Evolutionary conservation across 371 early-diverging fungal species (phyloP).

Genomic region (Mucor ambiguus): DNA sequence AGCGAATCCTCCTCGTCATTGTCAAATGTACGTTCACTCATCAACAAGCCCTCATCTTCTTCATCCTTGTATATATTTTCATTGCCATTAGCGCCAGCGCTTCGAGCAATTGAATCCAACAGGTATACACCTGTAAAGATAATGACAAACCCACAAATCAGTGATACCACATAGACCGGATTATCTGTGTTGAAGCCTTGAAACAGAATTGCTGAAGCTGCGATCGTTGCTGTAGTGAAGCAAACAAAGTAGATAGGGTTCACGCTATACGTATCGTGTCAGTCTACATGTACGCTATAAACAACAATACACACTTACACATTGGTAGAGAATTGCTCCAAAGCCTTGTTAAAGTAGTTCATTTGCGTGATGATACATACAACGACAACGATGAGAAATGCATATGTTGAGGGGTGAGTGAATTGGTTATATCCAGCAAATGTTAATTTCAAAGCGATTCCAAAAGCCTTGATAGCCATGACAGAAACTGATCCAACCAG

Average conservation of each 20-base stretch:
- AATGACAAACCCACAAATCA: constrained; percentile 88
- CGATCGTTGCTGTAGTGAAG: constrained; percentile 91
- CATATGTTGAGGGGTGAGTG: constrained; percentile 81
- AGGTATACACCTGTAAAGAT: constrained; percentile 91
- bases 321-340: constrained; percentile 88
- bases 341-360: constrained; percentile 96
- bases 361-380: constrained; percentile 89
- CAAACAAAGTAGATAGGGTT: constrained; percentile 93
- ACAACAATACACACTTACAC: constrained; percentile 46
- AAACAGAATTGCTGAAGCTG: constrained; percentile 85
- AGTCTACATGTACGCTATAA: not conserved
- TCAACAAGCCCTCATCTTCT: constrained; percentile 26
- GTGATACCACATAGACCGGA: constrained; percentile 75
- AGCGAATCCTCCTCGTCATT: constrained; percentile 57
- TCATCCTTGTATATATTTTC: constrained; percentile 14
- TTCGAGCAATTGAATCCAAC: constrained; percentile 48
- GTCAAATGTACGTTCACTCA: constrained; percentile 47
- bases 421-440: constrained; percentile 92
- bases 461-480: constrained; percentile 90
- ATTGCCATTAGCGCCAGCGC: constrained; percentile 23
- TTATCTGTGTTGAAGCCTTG: constrained; percentile 84
- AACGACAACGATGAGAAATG: constrained; percentile 76
- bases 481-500: constrained; percentile 89
- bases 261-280: constrained; percentile 44
- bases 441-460: constrained; percentile 90